phyloP scores from a whole-genome alignment of 2,329 filamentous ascomycete genomes.

The Annulohypoxylon truncatum region DNA sequence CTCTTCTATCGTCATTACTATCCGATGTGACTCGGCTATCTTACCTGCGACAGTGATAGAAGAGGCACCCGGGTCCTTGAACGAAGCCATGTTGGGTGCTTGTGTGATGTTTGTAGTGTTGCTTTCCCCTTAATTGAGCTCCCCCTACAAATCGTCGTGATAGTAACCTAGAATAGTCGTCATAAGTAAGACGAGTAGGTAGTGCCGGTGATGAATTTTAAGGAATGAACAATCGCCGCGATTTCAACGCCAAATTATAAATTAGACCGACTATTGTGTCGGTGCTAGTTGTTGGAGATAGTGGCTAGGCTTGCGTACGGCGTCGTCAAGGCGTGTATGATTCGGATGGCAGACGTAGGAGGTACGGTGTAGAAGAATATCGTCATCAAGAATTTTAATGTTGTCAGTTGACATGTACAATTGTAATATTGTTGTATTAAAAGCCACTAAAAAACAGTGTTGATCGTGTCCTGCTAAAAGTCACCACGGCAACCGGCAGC shows the following conservation, averaged over 20 bases:
- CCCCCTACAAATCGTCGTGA: conserved; percentile 19
- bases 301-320: background rate
- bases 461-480: conserved; percentile 26
- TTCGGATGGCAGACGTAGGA: conserved; percentile 10
- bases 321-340: background rate
- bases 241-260: conserved; percentile 3
- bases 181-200: conserved; percentile 40
- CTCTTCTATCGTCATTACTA: background rate
- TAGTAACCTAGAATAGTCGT: conserved; percentile 24
- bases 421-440: background rate
- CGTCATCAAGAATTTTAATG: conserved; percentile 32
- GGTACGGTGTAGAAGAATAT: conserved; percentile 11
- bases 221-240: conserved; percentile 1
- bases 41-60: conserved; percentile 70
- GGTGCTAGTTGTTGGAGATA: conserved; percentile 6
- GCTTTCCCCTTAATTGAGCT: conserved; percentile 9
- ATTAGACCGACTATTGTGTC: conserved; percentile 13
- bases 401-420: conserved; percentile 2
- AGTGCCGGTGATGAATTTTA: conserved; percentile 13
- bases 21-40: conserved; percentile 33
- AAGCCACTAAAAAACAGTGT: conserved; percentile 22
- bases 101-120: conserved; percentile 1
- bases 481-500: conserved; percentile 36
- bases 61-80: conserved; percentile 60
- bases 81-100: conserved; percentile 48